Evolutionary conservation across 2,329 filamentous ascomycete species (phyloP).

Genomic region (Ascochyta clinopodiicola): DNA sequence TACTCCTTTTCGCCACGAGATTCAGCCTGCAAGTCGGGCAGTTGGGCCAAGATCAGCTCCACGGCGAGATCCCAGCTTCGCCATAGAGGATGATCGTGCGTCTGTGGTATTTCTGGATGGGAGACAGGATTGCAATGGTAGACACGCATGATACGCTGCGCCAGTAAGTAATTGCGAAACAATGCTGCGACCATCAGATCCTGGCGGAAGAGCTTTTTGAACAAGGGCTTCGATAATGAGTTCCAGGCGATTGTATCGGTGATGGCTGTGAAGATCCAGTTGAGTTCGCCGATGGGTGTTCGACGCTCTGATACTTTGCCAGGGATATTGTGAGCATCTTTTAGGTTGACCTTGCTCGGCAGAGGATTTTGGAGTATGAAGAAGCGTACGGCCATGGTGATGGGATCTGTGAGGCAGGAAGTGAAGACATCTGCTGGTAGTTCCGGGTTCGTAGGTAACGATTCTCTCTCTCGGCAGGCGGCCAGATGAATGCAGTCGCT

Average conservation of each 20-base stretch:
- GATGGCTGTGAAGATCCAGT: slow-evolving; percentile 99
- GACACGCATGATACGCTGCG: slow-evolving; percentile 93
- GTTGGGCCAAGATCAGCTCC: slow-evolving; percentile 89
- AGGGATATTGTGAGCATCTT: slow-evolving; percentile 86
- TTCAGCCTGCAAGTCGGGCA: slow-evolving; percentile 81
- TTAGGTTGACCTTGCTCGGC: slow-evolving; percentile 71
- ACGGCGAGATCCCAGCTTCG: slow-evolving; percentile 97
- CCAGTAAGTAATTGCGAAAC: slow-evolving; percentile 93
- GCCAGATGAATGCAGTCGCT: slow-evolving; percentile 91
- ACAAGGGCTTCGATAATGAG: slow-evolving; percentile 83
- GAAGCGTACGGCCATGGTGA: slow-evolving; percentile 95
- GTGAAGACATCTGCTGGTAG: slow-evolving; percentile 96
- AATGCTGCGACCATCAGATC: slow-evolving; percentile 99
- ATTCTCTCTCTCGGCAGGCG: slow-evolving; percentile 88
- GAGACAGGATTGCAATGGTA: slow-evolving; percentile 96
- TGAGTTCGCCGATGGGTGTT: slow-evolving; percentile 92
- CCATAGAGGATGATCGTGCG: slow-evolving; percentile 93
- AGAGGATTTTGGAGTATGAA: slow-evolving; percentile 93
- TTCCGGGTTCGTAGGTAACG: slow-evolving; percentile 90
- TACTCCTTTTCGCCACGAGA: slow-evolving; percentile 78
- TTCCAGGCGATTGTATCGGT: slow-evolving; percentile 99
- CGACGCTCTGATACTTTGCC: slow-evolving; percentile 90
- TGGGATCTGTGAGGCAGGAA: slow-evolving; percentile 92
- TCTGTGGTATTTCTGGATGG: slow-evolving; percentile 89
- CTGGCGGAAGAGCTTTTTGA: slow-evolving; percentile 96